Percentiles rank a stretch among this genome's conserved stretches.
Evolutionary conservation across 345 rosid species (phyloP).

Genomic region (Gossypium stocksii): DNA sequence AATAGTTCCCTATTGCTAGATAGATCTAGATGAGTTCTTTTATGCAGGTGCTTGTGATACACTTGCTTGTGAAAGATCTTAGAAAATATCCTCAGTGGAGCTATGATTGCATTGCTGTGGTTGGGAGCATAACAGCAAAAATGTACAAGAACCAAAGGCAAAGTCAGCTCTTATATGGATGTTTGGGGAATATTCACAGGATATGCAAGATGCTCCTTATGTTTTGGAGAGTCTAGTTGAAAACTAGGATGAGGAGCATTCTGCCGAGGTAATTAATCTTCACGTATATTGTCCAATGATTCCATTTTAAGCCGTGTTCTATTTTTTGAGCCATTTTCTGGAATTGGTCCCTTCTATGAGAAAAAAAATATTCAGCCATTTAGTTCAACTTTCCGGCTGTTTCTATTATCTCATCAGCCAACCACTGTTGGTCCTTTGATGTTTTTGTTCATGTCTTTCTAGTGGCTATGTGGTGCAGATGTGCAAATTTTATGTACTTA

Average conservation of each 20-base stretch:
- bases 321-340: neutral
- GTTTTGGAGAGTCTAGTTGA: constrained; percentile 76
- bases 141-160: constrained; percentile 92
- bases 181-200: constrained; percentile 98
- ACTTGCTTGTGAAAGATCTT: constrained; percentile 94
- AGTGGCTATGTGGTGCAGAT: neutral
- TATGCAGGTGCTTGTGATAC: constrained; percentile 86
- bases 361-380: neutral
- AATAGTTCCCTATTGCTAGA: neutral
- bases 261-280: constrained; percentile 62
- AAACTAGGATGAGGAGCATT: constrained; percentile 94
- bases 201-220: constrained; percentile 96
- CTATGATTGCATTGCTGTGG: constrained; percentile 97
- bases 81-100: constrained; percentile 99
- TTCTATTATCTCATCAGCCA: neutral
- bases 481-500: neutral
- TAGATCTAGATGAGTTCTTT: constrained; percentile 10
- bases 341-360: neutral
- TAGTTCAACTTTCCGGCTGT: neutral
- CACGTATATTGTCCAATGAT: constrained; percentile 1
- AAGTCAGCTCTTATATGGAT: constrained; percentile 99
- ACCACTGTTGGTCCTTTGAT: neutral
- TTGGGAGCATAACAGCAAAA: constrained; percentile 89
- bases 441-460: neutral
- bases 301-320: neutral